Base-by-base conservation (phyloP, 352 stramenopile species). In the Pythium biforme region DNA sequence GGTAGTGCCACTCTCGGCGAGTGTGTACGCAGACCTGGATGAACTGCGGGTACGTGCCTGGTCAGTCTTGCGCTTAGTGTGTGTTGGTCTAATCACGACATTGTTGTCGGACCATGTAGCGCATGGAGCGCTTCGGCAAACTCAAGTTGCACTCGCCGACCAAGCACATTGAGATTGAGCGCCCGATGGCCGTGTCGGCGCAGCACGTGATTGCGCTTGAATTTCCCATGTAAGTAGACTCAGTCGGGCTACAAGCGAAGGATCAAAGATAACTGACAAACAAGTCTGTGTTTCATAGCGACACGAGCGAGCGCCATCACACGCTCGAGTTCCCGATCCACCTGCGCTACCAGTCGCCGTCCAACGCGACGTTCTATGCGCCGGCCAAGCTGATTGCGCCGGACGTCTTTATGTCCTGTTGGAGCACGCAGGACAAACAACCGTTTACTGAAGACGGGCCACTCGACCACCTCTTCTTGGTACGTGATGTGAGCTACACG, bases 161-260 rank as follows among this genome's bases (percentile, higher is more conserved):
- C 59, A 75, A 72, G 41, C 61, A 75, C 34, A 75, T 75, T 27
- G 68, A 75, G 33, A 75, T 75, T 34, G 68, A 75, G 48, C 52
- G 64, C 1, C 68, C 68, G 15, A 56, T 46, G 5, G 59, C 64
- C 6, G 68, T 75, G 5, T 75, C 68, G 3, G 41, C 54, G 1
- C 68, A 72, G 41, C 68, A 75, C 23, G 20, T 53, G 19, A 58
- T 75, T 22, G 49, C 59, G 11, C 51, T 77, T 20, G 67, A 73
- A 20, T 65, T 66, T 51, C 1, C 34, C 27, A 45, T 61, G 70
- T 77, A 53, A 23, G 64, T 74, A 1, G 1, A 34, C 15, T 12
- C 8, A 4, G 14, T 25, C 4, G 40, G 5, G 2, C 15, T n/a
- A n/a, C n/a, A n/a, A 43, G 17, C 2, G 2, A 34, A 25, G 22